Base-by-base conservation (phyloP, 768 basidiomycete genomes). In the Leccinellum luteum region DNA sequence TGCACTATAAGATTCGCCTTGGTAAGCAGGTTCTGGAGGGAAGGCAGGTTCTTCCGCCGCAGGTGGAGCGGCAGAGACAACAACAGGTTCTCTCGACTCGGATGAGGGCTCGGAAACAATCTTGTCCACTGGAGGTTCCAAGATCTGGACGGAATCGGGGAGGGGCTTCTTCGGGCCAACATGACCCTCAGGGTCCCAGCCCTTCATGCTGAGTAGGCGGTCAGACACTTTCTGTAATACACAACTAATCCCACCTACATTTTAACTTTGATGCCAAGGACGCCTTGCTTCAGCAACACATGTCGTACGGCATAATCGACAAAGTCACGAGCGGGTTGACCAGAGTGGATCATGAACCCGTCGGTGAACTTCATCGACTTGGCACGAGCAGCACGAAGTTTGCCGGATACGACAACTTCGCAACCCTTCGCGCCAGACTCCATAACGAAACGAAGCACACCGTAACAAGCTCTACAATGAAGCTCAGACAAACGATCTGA, bases 361-460 rank as follows among this genome's bases (percentile, higher is more conserved):
- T 99, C 97, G 72, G 95, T 98, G 81, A 99, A 98, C 79, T 99
- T 99, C 97, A 99, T 99, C 19, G 94, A 92, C 80, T 99, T 99
- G 70, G 97, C 97, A 84, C 96, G 94, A 64, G 97, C 97, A 64
- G 96, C 97, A 74, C 97, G 94, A 72, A 99, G 93, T 78, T 99
- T 99, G 73, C 97, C 97, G 62, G 96, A 98, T 63, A 99, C 95
- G 72, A 98, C 93, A 62, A 99, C 97, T 78, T 99, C 97, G 73
- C 95, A 98, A 76, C 97, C 97, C 81, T 99, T 99, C 65, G 97
- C 97, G 67, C 92, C 92, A 58, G 96, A 98, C 80, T 99, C 97
- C 97, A 99, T 99, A 67, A 99, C 94, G 81, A 98, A 99, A 71
- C 97, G 94, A 71, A 99, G 94, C 69, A 99, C 97, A 89, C 97